phyloP scores from a whole-genome alignment of 768 basidiomycete species.

The Boletales sp. region DNA sequence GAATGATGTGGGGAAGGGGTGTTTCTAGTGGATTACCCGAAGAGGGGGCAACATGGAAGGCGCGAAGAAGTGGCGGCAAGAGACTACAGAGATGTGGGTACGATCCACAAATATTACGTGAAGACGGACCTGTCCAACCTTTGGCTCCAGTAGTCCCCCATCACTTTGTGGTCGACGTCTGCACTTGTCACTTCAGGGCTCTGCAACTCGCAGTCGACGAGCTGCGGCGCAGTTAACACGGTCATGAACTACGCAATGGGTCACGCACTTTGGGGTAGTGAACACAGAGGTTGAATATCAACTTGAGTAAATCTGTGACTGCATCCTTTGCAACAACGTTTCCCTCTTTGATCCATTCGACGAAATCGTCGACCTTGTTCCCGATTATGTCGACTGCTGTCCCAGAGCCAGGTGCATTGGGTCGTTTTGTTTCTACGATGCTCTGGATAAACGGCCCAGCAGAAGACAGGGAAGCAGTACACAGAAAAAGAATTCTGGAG shows the following conservation, averaged over 20 bases:
- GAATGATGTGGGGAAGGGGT: constrained; percentile 79
- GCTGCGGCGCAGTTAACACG: constrained; percentile 12
- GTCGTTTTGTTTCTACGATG: constrained; percentile 63
- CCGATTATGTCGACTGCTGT: constrained; percentile 62
- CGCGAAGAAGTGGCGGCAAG: constrained; percentile 65
- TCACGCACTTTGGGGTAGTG: constrained; percentile 72
- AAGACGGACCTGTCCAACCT: constrained; percentile 63
- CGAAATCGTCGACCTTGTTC: constrained; percentile 57
- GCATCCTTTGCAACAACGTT: constrained; percentile 53
- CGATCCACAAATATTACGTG: background rate
- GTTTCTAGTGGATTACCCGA: constrained; percentile 62
- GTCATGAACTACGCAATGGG: background rate
- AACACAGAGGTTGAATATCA: constrained; percentile 74
- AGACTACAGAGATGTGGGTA: constrained; percentile 36
- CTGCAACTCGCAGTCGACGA: constrained; percentile 46
- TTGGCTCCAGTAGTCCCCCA: constrained; percentile 74
- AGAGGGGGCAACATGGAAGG: constrained; percentile 62
- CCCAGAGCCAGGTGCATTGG: constrained; percentile 36
- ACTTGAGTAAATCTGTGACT: constrained; percentile 78
- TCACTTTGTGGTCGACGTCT: constrained; percentile 40
- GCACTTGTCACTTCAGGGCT: constrained; percentile 18
- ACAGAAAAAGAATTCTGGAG: constrained; percentile 73
- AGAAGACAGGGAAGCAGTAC: constrained; percentile 50
- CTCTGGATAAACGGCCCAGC: constrained; percentile 47
- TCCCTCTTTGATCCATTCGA: constrained; percentile 45